These are phyloP conservation scores for Capsella rubella DNA, from an alignment of 441 rosid genomes.

Conservation along the genomic window DNA sequence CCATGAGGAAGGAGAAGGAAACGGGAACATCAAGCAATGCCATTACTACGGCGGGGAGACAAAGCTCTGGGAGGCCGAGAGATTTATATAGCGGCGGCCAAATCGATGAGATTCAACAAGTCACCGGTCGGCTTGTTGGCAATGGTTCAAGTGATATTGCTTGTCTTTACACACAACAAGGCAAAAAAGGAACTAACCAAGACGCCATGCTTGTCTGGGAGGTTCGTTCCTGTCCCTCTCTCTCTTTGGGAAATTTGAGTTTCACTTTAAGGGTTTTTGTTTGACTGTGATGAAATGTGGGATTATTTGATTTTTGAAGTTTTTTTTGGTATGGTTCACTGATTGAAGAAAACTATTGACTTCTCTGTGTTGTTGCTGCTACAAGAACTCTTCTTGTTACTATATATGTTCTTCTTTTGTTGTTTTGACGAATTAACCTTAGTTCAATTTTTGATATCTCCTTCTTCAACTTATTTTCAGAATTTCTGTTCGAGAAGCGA, in stretches of 20 bases:
- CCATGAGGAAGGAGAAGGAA: conserved; percentile 38
- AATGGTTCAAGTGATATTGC: conserved; percentile 63
- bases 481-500: conserved; percentile 65
- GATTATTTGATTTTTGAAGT: not conserved
- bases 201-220: conserved; percentile 82
- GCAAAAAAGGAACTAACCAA: conserved; percentile 81
- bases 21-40: conserved; percentile 35
- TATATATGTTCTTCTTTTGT: conserved; percentile 16
- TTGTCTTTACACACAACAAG: conserved; percentile 79
- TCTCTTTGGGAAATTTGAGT: not conserved
- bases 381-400: conserved; percentile 24
- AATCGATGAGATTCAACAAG: conserved; percentile 47
- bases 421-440: not conserved
- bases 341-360: not conserved
- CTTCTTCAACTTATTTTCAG: conserved; percentile 46
- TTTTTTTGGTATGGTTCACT: conserved; percentile 3
- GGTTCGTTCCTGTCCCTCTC: conserved; percentile 46
- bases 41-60: conserved; percentile 25
- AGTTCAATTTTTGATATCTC: conserved; percentile 21
- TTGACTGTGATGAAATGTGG: conserved; percentile 10
- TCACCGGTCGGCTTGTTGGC: conserved; percentile 50
- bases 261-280: conserved; percentile 21
- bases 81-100: conserved; percentile 43
- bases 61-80: conserved; percentile 43
- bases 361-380: conserved; percentile 11